phyloP scores from a whole-genome alignment of 345 rosid species.

The Eucalyptus cladocalyx region DNA sequence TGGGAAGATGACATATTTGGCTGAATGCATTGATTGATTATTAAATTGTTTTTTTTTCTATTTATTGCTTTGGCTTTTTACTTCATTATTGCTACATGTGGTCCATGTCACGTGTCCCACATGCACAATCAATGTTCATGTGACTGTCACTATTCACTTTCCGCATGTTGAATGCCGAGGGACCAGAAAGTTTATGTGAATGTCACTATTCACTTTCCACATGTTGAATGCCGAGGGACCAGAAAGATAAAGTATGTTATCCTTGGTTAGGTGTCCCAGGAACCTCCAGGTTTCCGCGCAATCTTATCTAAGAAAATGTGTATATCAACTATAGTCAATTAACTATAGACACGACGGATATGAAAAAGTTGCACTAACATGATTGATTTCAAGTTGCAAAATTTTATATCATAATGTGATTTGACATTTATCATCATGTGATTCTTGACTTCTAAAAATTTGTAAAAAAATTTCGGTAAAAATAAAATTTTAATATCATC shows the following conservation, averaged over 20 bases:
- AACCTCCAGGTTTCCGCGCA: neutral
- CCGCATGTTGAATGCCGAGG: neutral
- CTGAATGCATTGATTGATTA: neutral
- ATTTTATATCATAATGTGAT: neutral
- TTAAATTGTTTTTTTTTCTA: no score
- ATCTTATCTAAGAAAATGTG: neutral
- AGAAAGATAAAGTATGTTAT: neutral
- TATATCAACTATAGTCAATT: neutral
- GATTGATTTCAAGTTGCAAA: neutral
- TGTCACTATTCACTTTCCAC: no score
- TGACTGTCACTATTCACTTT: neutral
- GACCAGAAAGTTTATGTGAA: neutral
- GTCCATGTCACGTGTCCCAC: neutral
- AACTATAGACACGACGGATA: neutral
- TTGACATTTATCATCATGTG: neutral
- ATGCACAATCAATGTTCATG: neutral
- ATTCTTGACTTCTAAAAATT: neutral
- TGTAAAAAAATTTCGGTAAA: accelerated
- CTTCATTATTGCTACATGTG: neutral
- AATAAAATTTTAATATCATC: neutral
- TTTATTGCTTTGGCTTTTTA: neutral
- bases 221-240: no score
- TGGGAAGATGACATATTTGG: neutral
- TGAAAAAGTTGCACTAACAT: neutral
- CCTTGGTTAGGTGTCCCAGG: neutral